These are phyloP conservation scores for Pleurotus cornucopiae DNA, from an alignment of 768 basidiomycete genomes.

Conservation along the genomic window DNA sequence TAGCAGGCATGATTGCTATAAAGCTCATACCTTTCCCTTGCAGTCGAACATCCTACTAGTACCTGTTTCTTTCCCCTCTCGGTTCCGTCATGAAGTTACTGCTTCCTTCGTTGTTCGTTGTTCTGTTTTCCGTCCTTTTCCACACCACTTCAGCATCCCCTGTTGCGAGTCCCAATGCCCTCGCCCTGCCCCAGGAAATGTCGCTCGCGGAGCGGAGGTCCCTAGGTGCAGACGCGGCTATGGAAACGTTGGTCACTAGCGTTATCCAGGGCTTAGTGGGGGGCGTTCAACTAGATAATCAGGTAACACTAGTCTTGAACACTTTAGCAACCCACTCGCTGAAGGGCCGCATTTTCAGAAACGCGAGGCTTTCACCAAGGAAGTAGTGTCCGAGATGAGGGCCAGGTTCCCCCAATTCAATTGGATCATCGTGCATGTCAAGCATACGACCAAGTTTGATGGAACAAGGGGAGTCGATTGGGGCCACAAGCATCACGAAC, in stretches of 20 bases:
- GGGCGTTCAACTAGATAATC: neutral
- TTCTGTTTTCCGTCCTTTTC: neutral
- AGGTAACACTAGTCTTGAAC: neutral
- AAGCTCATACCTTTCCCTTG: no score
- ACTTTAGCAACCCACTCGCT: neutral
- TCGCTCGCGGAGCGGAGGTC: neutral
- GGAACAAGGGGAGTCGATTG: slow-evolving; percentile 2
- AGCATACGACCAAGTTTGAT: slow-evolving; percentile 1
- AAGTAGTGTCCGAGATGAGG: neutral
- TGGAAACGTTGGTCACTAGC: neutral
- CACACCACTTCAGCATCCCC: neutral
- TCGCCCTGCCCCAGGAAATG: neutral
- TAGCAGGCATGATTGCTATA: no score
- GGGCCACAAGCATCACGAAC: neutral
- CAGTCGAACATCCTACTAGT: no score
- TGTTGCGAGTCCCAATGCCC: neutral
- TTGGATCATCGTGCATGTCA: slow-evolving; percentile 1
- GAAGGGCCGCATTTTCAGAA: neutral
- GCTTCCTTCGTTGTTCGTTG: neutral
- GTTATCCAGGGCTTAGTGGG: neutral
- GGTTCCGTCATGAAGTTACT: neutral
- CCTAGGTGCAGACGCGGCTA: neutral
- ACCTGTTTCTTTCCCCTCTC: neutral
- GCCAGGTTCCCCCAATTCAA: neutral
- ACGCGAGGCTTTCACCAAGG: neutral